Conservation (phyloP, 2,329 filamentous ascomycete species). For the Aspergillus fijiensis region DNA sequence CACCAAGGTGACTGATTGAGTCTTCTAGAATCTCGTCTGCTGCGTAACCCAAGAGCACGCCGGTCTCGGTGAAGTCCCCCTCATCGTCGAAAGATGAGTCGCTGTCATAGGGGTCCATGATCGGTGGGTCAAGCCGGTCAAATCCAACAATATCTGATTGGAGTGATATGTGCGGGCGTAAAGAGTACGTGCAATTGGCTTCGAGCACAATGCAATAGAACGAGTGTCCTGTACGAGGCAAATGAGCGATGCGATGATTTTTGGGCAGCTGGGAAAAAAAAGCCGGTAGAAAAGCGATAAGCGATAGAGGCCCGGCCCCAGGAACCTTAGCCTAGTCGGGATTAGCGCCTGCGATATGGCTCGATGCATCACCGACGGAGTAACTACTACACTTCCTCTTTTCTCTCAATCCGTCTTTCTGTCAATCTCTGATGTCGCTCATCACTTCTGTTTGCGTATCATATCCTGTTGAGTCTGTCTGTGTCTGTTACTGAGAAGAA, state of each 20-base stretch:
- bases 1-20: slow-evolving; percentile 82
- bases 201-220: not conserved
- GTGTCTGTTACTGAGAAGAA: no score
- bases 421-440: not conserved
- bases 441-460: not conserved
- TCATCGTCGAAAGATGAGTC: slow-evolving; percentile 73
- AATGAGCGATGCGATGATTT: not conserved
- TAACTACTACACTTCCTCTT: not conserved
- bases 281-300: slow-evolving; percentile 22
- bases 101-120: slow-evolving; percentile 79
- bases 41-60: slow-evolving; percentile 86
- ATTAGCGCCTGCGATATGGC: slow-evolving; percentile 9
- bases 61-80: slow-evolving; percentile 60
- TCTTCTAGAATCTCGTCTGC: slow-evolving; percentile 77
- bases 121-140: slow-evolving; percentile 5
- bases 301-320: slow-evolving; percentile 16
- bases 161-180: no score
- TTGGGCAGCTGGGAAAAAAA: slow-evolving; percentile 11
- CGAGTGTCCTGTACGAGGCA: not conserved
- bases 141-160: not conserved
- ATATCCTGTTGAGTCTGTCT: no score
- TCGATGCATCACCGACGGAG: slow-evolving; percentile 9
- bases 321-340: slow-evolving; percentile 8
- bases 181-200: not conserved
- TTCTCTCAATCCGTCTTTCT: not conserved